Conservation (phyloP, 1,284 basidiomycete species). For the Athelia sp. region DNA sequence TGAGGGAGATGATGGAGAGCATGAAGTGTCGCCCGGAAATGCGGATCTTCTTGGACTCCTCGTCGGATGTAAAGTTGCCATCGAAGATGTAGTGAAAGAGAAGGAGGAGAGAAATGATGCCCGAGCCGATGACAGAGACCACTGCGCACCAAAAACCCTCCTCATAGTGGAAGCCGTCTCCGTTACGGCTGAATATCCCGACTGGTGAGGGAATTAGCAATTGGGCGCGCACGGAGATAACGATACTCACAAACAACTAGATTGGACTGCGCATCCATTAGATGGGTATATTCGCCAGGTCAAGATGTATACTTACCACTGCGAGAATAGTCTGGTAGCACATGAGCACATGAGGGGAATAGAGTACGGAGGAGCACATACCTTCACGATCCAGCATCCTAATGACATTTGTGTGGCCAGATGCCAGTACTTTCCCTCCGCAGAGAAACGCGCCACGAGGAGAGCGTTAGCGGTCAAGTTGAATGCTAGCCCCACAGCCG, state of each 20-base stretch:
- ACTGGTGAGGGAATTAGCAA: not conserved
- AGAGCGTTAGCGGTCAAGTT: not conserved
- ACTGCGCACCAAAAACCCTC: conserved; percentile 3
- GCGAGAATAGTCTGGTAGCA: not conserved
- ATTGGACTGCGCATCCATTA: not conserved
- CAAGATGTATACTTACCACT: not conserved
- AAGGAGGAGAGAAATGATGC: conserved; percentile 1
- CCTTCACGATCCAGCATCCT: not conserved
- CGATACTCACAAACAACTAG: not conserved
- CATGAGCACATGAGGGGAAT: no score
- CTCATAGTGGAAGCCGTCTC: not conserved
- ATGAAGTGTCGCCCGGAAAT: not conserved
- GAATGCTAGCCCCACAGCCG: not conserved
- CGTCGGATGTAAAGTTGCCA: not conserved
- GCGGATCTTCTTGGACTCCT: not conserved
- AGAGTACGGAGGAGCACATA: no score
- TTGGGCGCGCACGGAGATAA: not conserved
- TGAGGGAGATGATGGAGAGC: not conserved
- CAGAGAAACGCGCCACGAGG: not conserved
- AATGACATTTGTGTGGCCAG: not conserved
- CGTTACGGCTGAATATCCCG: not conserved
- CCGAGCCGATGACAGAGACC: not conserved
- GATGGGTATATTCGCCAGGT: not conserved
- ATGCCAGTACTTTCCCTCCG: not conserved
- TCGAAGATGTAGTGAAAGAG: not conserved